phyloP scores from a whole-genome alignment of 2,329 filamentous ascomycete species.

The Neoascochyta sp. region DNA sequence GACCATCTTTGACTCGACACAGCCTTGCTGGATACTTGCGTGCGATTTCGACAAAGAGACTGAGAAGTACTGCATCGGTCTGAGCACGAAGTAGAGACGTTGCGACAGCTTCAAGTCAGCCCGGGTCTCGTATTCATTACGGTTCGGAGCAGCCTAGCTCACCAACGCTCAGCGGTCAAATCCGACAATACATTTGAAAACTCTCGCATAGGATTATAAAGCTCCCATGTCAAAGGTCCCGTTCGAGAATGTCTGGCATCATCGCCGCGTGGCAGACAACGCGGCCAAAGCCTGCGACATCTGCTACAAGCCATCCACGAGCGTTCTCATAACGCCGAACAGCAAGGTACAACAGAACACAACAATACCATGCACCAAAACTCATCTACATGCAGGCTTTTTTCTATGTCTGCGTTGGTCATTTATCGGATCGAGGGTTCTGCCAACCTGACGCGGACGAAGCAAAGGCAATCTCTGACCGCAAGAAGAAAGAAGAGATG shows the following conservation, averaged over 20 bases:
- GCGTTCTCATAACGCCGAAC: conserved; percentile 82
- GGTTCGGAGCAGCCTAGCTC: no score
- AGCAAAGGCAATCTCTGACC: conserved; percentile 54
- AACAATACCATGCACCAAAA: not conserved
- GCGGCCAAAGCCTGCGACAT: conserved; percentile 81
- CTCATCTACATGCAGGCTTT: conserved; percentile 59
- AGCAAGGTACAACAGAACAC: conserved; percentile 63
- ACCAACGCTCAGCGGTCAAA: no score
- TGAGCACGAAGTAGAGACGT: no score
- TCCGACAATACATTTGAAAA: no score
- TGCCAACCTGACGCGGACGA: conserved; percentile 70
- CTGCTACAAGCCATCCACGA: conserved; percentile 84
- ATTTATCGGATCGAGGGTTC: conserved; percentile 80
- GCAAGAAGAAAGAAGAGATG: conserved; percentile 51
- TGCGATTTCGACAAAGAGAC: no score
- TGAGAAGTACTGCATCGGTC: no score
- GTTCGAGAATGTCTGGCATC: conserved; percentile 75
- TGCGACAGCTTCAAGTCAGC: no score
- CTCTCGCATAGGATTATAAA: no score
- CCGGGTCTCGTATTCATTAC: no score
- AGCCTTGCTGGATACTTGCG: no score
- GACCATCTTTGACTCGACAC: no score
- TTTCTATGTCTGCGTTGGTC: conserved; percentile 83
- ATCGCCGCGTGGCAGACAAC: conserved; percentile 82
- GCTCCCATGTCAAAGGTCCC: conserved; percentile 6